Evolutionary conservation across 2,329 filamentous ascomycete species (phyloP).

Genomic region (Colletotrichum magnum): DNA sequence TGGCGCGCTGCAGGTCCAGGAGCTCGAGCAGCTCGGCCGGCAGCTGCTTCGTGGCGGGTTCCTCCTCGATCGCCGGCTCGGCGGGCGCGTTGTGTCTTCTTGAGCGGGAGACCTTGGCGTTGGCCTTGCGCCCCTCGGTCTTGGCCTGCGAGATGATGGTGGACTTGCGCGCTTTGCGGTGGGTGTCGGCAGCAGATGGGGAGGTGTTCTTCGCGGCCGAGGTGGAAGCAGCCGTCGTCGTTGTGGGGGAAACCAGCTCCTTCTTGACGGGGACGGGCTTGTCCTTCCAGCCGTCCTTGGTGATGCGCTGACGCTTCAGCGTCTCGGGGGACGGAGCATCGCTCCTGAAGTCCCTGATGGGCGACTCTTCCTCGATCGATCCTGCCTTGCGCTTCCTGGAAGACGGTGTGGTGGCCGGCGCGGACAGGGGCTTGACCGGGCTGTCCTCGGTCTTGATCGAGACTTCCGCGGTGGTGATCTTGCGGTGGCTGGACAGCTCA

Average conservation of each 20-base stretch:
- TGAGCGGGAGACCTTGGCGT: slow-evolving; percentile 35
- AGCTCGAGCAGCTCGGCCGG: slow-evolving; percentile 71
- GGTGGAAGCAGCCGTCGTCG: slow-evolving; percentile 1
- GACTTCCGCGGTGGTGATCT: slow-evolving; percentile 26
- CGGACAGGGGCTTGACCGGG: slow-evolving; percentile 9
- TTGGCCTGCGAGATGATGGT: slow-evolving; percentile 47
- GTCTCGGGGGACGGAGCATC: slow-evolving; percentile 3
- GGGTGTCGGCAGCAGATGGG: slow-evolving; percentile 10
- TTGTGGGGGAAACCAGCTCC: slow-evolving; percentile 15
- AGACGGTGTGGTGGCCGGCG: slow-evolving; percentile 6
- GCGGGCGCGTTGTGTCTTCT: slow-evolving; percentile 38
- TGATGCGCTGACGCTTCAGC: slow-evolving; percentile 39
- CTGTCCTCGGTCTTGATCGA: slow-evolving; percentile 28
- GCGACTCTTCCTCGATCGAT: slow-evolving; percentile 26
- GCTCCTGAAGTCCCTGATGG: slow-evolving; percentile 6
- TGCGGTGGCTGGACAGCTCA: slow-evolving; percentile 30
- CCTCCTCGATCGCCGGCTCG: slow-evolving; percentile 45
- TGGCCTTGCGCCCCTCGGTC: slow-evolving; percentile 46
- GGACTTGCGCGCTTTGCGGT: slow-evolving; percentile 47
- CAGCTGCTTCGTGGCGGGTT: slow-evolving; percentile 52
- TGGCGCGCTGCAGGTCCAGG: slow-evolving; percentile 74
- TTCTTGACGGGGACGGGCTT: slow-evolving; percentile 38
- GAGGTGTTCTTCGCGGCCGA: slow-evolving; percentile 22
- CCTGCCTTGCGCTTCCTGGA: slow-evolving; percentile 39
- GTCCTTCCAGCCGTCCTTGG: slow-evolving; percentile 29